Evolutionary conservation across 2,329 filamentous ascomycete species (phyloP).

Genomic region (Magnaporthiopsis incrustans): DNA sequence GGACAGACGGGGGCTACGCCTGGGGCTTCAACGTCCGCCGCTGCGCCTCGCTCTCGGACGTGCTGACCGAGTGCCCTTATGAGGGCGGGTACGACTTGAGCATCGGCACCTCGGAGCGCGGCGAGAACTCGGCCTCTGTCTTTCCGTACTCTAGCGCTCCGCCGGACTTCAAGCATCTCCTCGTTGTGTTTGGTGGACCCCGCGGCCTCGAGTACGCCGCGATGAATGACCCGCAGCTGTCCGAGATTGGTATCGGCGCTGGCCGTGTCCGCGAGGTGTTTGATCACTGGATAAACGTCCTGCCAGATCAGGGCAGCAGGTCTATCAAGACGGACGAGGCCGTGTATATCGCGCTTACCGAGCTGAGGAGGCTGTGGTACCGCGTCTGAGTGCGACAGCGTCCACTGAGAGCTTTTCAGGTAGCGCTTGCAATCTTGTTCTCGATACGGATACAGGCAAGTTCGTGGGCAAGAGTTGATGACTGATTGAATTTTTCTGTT

Average conservation of each 20-base stretch:
- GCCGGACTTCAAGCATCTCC: constrained; percentile 56
- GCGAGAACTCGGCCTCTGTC: constrained; percentile 40
- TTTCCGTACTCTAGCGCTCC: constrained; percentile 33
- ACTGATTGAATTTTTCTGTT: no score
- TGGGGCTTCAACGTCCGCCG: constrained; percentile 74
- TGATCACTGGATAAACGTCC: constrained; percentile 76
- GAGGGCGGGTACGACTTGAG: constrained; percentile 75
- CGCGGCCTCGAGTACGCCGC: constrained; percentile 72
- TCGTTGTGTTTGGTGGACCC: constrained; percentile 76
- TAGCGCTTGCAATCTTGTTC: no score
- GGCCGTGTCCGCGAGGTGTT: constrained; percentile 63
- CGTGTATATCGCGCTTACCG: constrained; percentile 66
- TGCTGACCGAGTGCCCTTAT: constrained; percentile 71
- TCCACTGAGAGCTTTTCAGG: neutral
- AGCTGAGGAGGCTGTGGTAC: constrained; percentile 53
- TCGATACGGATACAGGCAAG: no score
- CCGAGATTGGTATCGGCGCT: constrained; percentile 54
- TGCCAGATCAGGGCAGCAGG: constrained; percentile 72
- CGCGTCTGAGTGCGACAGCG: constrained; percentile 13
- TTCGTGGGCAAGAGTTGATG: no score
- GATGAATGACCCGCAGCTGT: constrained; percentile 47
- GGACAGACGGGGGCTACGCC: constrained; percentile 73
- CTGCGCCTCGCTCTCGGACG: constrained; percentile 56
- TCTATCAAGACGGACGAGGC: constrained; percentile 82
- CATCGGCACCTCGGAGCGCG: constrained; percentile 77